These are phyloP conservation scores for Stemphylium vesicarium DNA, from an alignment of 2,329 filamentous ascomycete species.

Conservation along the genomic window DNA sequence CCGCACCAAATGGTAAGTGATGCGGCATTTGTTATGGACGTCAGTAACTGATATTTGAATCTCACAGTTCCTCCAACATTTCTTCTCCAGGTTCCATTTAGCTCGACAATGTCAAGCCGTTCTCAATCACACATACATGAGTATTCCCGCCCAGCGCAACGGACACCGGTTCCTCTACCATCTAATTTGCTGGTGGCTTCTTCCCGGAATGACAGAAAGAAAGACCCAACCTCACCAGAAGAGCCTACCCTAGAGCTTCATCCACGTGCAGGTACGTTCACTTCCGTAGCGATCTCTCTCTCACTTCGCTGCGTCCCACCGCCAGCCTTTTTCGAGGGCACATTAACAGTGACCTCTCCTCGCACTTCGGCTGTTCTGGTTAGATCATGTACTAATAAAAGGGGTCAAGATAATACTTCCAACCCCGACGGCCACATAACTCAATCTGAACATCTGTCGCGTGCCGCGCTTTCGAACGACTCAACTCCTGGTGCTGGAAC, in stretches of 20 bases:
- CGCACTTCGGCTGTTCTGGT: background rate
- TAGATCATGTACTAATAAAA: background rate
- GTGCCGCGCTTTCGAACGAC: background rate
- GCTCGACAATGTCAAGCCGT: background rate
- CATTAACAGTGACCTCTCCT: background rate
- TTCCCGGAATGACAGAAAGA: background rate
- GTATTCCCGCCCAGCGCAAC: constrained; percentile 2
- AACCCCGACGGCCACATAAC: background rate
- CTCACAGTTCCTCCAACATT: background rate
- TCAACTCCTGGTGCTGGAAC: background rate
- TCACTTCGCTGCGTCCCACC: background rate
- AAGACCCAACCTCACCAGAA: background rate
- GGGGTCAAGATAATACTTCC: background rate
- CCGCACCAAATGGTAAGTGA: constrained; percentile 1
- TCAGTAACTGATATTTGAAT: background rate
- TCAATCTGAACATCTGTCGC: background rate
- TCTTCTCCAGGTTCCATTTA: constrained; percentile 11
- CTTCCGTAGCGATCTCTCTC: background rate
- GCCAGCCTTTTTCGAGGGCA: background rate
- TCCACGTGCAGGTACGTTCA: background rate
- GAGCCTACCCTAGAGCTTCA: background rate
- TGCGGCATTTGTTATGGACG: background rate
- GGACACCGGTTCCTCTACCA: constrained; percentile 3
- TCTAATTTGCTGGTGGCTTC: background rate
- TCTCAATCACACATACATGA: background rate